These are phyloP conservation scores for Nakazawaea siamensis DNA, from an alignment of 805 yeast genomes.

Conservation along the genomic window DNA sequence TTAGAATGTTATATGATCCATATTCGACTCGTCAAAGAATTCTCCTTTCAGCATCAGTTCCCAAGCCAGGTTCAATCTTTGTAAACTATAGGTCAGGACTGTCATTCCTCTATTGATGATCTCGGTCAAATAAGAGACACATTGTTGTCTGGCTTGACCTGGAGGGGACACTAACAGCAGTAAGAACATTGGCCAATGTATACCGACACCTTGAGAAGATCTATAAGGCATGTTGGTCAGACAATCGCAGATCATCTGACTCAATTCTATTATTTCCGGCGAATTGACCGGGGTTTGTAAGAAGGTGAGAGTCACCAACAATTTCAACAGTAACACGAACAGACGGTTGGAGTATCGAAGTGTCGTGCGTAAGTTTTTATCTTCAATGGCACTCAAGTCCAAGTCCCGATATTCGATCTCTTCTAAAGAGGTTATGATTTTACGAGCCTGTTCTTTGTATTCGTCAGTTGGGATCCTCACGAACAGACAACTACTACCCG, in stretches of 20 bases:
- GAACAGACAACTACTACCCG: slow-evolving; percentile 8
- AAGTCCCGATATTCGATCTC: slow-evolving; percentile 7
- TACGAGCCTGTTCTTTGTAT: background rate
- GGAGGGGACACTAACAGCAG: slow-evolving; percentile 6
- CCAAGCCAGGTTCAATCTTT: slow-evolving; percentile 9
- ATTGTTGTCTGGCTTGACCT: slow-evolving; percentile 6
- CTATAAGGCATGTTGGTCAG: slow-evolving; percentile 8
- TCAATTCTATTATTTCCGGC: background rate
- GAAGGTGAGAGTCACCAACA: slow-evolving; percentile 5
- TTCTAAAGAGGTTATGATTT: slow-evolving; percentile 1
- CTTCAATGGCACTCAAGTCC: slow-evolving; percentile 5
- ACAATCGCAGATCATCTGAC: slow-evolving; percentile 7
- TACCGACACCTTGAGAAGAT: slow-evolving; percentile 10
- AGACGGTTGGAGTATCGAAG: slow-evolving; percentile 6
- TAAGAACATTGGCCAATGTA: slow-evolving; percentile 11
- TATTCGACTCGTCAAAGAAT: slow-evolving; percentile 6
- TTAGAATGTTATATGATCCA: slow-evolving; percentile 5
- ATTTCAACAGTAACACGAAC: slow-evolving; percentile 6
- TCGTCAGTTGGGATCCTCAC: slow-evolving; percentile 2
- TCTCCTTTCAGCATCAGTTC: slow-evolving; percentile 5
- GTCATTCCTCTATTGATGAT: slow-evolving; percentile 10
- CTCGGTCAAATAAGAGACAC: slow-evolving; percentile 1
- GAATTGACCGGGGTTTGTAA: slow-evolving; percentile 5
- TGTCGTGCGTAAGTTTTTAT: slow-evolving; percentile 1
- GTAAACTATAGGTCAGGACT: slow-evolving; percentile 7